These are phyloP conservation scores for Ophiosphaerella narmari DNA, from an alignment of 2,329 filamentous ascomycete genomes.

Conservation along the genomic window DNA sequence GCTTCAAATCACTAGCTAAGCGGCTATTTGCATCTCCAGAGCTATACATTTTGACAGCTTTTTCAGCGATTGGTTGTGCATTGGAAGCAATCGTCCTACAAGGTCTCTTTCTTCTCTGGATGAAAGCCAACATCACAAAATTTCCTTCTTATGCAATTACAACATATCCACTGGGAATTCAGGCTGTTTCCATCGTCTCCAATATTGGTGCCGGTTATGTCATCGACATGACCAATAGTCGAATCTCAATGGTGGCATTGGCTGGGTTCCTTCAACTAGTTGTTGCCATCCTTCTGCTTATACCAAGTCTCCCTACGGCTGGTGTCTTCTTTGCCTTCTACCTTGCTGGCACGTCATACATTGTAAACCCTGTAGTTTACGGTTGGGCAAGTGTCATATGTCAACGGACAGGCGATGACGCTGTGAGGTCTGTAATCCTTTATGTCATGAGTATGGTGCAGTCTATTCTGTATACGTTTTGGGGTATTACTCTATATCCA, in stretches of 20 bases:
- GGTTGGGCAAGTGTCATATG: slow-evolving; percentile 50
- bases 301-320: slow-evolving; percentile 36
- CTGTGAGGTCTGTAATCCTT: slow-evolving; percentile 47
- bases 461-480: slow-evolving; percentile 51
- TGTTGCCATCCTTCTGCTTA: slow-evolving; percentile 39
- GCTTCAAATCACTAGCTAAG: slow-evolving; percentile 25
- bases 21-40: slow-evolving; percentile 27
- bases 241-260: slow-evolving; percentile 44
- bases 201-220: slow-evolving; percentile 45
- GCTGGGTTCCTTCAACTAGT: slow-evolving; percentile 42
- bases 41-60: slow-evolving; percentile 48
- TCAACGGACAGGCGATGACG: slow-evolving; percentile 49
- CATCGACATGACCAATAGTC: slow-evolving; percentile 45
- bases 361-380: slow-evolving; percentile 48
- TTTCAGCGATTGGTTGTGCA: slow-evolving; percentile 43
- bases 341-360: slow-evolving; percentile 46
- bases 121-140: slow-evolving; percentile 22
- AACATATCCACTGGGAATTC: slow-evolving; percentile 62
- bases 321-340: slow-evolving; percentile 48
- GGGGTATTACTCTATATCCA: slow-evolving; percentile 52
- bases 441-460: slow-evolving; percentile 50
- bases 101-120: slow-evolving; percentile 32
- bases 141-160: slow-evolving; percentile 56
- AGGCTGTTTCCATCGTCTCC: slow-evolving; percentile 61
- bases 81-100: slow-evolving; percentile 43